Percentiles rank a stretch among this genome's conserved stretches.
phyloP scores from a whole-genome alignment of 768 basidiomycete species.

The Glaciozyma antarctica region DNA sequence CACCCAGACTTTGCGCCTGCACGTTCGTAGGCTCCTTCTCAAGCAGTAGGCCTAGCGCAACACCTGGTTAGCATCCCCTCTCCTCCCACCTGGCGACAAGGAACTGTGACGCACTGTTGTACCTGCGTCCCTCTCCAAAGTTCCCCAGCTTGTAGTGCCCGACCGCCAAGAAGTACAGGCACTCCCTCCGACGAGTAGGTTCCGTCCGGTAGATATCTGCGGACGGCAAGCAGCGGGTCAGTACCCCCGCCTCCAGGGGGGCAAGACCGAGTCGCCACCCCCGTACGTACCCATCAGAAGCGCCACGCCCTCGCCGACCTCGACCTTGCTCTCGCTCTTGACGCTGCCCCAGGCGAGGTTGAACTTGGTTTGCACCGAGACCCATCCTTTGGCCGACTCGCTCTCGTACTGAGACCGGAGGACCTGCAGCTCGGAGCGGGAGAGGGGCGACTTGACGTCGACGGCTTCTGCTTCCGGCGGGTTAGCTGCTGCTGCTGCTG shows the following conservation, averaged over 20 bases:
- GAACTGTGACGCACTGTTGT: conserved; percentile 64
- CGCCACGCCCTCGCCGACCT: conserved; percentile 86
- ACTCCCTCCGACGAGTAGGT: conserved; percentile 69
- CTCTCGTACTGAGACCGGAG: conserved; percentile 21
- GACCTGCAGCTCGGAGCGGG: conserved; percentile 19
- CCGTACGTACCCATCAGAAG: conserved; percentile 78
- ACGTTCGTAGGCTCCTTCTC: conserved; percentile 88
- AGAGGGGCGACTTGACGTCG: conserved; percentile 26
- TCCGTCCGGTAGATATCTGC: conserved; percentile 86
- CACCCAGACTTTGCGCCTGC: conserved; percentile 74
- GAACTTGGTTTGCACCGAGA: conserved; percentile 91
- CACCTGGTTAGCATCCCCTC: not conserved
- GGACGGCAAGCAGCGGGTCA: not conserved
- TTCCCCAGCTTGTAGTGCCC: conserved; percentile 96
- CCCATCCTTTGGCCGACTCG: conserved; percentile 63
- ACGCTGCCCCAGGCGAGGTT: conserved; percentile 89
- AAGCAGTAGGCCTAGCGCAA: conserved; percentile 59
- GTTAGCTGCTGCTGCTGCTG: not conserved
- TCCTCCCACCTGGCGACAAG: not conserved
- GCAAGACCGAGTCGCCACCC: no score
- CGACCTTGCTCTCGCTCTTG: conserved; percentile 71
- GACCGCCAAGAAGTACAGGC: conserved; percentile 88
- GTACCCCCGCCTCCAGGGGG: no score
- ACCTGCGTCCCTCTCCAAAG: conserved; percentile 80
- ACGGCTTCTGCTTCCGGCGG: conserved; percentile 21